These are phyloP conservation scores for Prunus persica DNA, from an alignment of 306 rosid genomes.

Conservation along the genomic window DNA sequence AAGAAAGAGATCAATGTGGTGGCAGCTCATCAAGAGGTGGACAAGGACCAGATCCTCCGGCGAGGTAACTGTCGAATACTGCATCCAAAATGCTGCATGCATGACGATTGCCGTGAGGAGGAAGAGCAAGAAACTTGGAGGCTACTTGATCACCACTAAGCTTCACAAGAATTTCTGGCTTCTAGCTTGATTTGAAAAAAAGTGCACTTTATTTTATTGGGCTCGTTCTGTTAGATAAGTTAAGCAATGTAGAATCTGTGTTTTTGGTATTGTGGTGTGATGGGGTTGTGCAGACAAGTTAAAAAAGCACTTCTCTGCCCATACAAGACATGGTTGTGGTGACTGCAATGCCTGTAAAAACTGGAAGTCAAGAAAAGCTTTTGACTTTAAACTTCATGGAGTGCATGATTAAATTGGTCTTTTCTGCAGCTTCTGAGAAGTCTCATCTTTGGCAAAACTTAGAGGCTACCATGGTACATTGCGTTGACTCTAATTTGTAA, in stretches of 20 bases:
- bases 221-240: too few relatives aligned
- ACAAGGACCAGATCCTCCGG: constrained; percentile 20
- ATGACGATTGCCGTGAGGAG: constrained; percentile 83
- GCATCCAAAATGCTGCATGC: constrained; percentile 79
- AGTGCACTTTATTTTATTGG: too few relatives aligned
- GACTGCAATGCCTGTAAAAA: neutral
- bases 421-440: too few relatives aligned
- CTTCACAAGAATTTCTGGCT: constrained; percentile 92
- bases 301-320: neutral
- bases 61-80: constrained; percentile 51
- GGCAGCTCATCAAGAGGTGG: constrained; percentile 45
- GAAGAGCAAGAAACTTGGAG: constrained; percentile 73
- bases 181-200: constrained; percentile 52
- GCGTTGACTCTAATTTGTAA: too few relatives aligned
- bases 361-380: neutral
- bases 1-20: constrained; percentile 44
- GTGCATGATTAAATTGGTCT: neutral
- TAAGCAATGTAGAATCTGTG: neutral
- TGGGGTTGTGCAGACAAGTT: neutral
- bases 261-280: neutral
- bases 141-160: constrained; percentile 87
- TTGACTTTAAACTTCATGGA: neutral
- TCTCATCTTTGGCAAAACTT: too few relatives aligned
- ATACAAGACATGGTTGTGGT: neutral
- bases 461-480: too few relatives aligned